These are phyloP conservation scores for Tylopilus rubrobrunneus DNA, from an alignment of 768 basidiomycete genomes.

Conservation along the genomic window DNA sequence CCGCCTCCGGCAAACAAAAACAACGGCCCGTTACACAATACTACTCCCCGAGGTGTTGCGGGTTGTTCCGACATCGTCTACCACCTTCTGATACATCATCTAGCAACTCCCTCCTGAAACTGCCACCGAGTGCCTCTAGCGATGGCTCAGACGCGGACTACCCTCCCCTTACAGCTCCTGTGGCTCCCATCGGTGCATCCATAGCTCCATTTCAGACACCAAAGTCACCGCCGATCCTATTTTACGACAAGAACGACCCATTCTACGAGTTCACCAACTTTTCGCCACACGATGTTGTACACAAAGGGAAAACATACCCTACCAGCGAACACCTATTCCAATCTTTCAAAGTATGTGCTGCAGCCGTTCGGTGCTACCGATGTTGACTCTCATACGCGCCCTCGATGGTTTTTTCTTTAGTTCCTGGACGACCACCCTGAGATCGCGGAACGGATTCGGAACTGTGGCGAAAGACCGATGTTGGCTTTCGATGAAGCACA, in stretches of 20 bases:
- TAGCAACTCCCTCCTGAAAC: slow-evolving; percentile 16
- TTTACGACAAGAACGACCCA: slow-evolving; percentile 61
- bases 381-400: background rate
- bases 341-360: slow-evolving; percentile 54
- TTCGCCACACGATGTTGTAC: slow-evolving; percentile 59
- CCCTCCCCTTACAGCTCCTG: slow-evolving; percentile 32
- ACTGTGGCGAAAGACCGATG: slow-evolving; percentile 57
- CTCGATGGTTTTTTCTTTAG: slow-evolving; percentile 28
- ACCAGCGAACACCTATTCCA: slow-evolving; percentile 79
- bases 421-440: slow-evolving; percentile 57
- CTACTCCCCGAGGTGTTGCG: slow-evolving; percentile 16
- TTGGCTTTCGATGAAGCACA: slow-evolving; percentile 66
- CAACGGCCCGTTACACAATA: slow-evolving; percentile 25
- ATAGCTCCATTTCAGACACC: slow-evolving; percentile 25
- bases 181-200: slow-evolving; percentile 26
- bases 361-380: background rate
- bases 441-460: slow-evolving; percentile 67
- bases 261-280: slow-evolving; percentile 75
- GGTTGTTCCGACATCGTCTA: background rate
- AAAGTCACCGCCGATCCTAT: slow-evolving; percentile 43
- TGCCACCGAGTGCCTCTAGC: slow-evolving; percentile 2
- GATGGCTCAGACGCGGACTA: slow-evolving; percentile 20
- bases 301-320: slow-evolving; percentile 62
- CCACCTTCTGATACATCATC: background rate
- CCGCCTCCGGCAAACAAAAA: slow-evolving; percentile 17